phyloP scores from a whole-genome alignment of 2,329 filamentous ascomycete genomes.

The Paracamarosporium sp. region DNA sequence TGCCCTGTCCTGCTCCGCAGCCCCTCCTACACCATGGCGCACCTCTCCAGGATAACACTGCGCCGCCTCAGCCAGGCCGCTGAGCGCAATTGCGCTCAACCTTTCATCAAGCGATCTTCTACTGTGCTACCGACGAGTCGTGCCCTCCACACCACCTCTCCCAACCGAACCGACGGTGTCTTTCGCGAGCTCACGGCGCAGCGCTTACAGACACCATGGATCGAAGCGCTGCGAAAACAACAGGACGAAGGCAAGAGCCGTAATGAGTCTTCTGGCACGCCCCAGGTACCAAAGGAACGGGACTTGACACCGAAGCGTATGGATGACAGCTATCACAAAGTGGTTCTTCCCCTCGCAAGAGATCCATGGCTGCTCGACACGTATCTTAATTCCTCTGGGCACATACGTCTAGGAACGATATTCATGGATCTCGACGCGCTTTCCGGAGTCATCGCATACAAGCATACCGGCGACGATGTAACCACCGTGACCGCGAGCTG shows the following conservation, averaged over 20 bases:
- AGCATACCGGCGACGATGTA: conserved; percentile 70
- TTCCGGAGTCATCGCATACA: conserved; percentile 76
- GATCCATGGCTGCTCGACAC: conserved; percentile 80
- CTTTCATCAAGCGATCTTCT: not conserved
- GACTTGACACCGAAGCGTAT: conserved; percentile 71
- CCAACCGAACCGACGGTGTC: conserved; percentile 61
- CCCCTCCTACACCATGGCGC: conserved; percentile 26
- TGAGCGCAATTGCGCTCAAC: conserved; percentile 11
- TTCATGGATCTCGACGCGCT: conserved; percentile 84
- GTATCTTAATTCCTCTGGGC: conserved; percentile 77
- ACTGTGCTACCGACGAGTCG: not conserved
- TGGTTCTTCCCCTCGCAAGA: conserved; percentile 72
- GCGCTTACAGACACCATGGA: conserved; percentile 68
- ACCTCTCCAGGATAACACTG: conserved; percentile 24
- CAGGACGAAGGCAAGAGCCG: conserved; percentile 47
- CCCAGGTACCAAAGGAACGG: conserved; percentile 53
- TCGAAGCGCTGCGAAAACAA: conserved; percentile 67
- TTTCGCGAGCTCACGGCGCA: conserved; percentile 59
- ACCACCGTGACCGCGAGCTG: conserved; percentile 70
- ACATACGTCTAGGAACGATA: conserved; percentile 74
- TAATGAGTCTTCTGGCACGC: conserved; percentile 36
- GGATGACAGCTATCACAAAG: conserved; percentile 73
- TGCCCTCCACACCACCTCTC: conserved; percentile 26
- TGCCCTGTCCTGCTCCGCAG: conserved; percentile 16
- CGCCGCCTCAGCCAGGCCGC: conserved; percentile 17